Percentiles rank a stretch among this genome's conserved stretches.
Evolutionary conservation across 2,329 filamentous ascomycete species (phyloP).

Genomic region (Aspergillus calidoustus): DNA sequence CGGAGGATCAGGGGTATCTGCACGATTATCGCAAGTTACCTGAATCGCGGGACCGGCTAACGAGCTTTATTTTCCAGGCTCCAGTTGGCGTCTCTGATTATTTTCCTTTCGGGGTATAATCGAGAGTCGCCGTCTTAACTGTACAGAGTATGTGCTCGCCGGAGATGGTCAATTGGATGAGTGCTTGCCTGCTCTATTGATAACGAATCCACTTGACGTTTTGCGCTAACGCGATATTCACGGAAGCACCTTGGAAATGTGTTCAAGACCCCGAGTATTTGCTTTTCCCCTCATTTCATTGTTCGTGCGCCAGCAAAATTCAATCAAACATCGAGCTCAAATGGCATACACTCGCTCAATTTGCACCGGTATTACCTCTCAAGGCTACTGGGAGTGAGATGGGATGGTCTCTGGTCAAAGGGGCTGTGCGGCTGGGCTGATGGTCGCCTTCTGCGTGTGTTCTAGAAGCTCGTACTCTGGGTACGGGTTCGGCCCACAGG

Average conservation of each 20-base stretch:
- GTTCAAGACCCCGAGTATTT: not conserved
- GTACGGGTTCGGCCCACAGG: no score
- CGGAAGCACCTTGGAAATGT: not conserved
- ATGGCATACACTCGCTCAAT: not conserved
- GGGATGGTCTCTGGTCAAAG: not conserved
- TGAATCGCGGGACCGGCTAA: conserved; percentile 9
- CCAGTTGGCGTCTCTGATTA: not conserved
- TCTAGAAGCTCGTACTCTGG: not conserved
- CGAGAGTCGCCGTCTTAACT: not conserved
- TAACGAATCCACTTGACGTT: not conserved
- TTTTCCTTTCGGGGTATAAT: not conserved
- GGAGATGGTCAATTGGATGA: not conserved
- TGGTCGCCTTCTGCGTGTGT: not conserved
- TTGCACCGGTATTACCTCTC: not conserved
- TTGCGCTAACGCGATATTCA: not conserved
- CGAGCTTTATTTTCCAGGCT: not conserved
- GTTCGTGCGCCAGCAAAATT: not conserved
- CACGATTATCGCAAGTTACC: conserved; percentile 15
- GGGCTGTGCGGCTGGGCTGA: not conserved
- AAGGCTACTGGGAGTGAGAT: not conserved
- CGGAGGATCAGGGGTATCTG: conserved; percentile 9
- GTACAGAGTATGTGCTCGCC: not conserved
- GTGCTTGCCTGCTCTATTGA: not conserved
- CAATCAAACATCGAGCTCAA: not conserved
- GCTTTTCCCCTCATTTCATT: not conserved